These are phyloP conservation scores for Globisporangium cederbergense DNA, from an alignment of 352 stramenopile species.

Conservation along the genomic window DNA sequence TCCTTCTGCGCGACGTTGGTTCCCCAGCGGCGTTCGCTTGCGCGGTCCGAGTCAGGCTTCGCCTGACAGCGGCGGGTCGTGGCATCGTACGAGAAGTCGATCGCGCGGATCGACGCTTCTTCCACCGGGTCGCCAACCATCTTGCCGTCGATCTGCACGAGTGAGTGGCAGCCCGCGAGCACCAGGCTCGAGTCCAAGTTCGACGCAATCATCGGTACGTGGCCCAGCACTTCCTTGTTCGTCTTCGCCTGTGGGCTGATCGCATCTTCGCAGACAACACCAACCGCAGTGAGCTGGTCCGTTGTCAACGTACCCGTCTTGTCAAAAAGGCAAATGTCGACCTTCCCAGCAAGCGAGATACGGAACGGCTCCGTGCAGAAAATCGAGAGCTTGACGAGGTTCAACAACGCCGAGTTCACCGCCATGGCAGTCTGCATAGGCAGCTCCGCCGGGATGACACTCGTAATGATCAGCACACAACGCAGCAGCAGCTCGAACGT, in stretches of 20 bases:
- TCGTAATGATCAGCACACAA: constrained; percentile 98
- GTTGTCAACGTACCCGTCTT: constrained; percentile 99
- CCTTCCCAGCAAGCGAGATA: constrained; percentile 95
- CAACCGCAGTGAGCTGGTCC: constrained; percentile 93
- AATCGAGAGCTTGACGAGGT: constrained; percentile 94
- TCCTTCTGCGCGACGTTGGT: constrained; percentile 68
- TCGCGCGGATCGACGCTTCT: constrained; percentile 94
- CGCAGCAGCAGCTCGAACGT: constrained; percentile 96
- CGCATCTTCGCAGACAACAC: constrained; percentile 87
- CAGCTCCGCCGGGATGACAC: constrained; percentile 97
- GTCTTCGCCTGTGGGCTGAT: constrained; percentile 24
- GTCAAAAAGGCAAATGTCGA: constrained; percentile 98
- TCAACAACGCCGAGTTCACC: constrained; percentile 95
- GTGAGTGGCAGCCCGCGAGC: constrained; percentile 93
- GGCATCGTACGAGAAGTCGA: constrained; percentile 91
- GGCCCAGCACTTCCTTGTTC: constrained; percentile 50
- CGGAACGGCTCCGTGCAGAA: constrained; percentile 99
- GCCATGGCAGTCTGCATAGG: constrained; percentile 98
- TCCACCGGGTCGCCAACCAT: constrained; percentile 98
- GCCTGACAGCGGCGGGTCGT: constrained; percentile 68
- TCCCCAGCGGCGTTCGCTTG: constrained; percentile 68
- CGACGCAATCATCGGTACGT: constrained; percentile 82
- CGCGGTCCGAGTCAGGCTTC: constrained; percentile 70
- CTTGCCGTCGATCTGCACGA: constrained; percentile 96
- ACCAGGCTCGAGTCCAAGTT: constrained; percentile 82